Evolutionary conservation across 1,284 basidiomycete species (phyloP).

Genomic region (Coniferiporia sulphurascens): DNA sequence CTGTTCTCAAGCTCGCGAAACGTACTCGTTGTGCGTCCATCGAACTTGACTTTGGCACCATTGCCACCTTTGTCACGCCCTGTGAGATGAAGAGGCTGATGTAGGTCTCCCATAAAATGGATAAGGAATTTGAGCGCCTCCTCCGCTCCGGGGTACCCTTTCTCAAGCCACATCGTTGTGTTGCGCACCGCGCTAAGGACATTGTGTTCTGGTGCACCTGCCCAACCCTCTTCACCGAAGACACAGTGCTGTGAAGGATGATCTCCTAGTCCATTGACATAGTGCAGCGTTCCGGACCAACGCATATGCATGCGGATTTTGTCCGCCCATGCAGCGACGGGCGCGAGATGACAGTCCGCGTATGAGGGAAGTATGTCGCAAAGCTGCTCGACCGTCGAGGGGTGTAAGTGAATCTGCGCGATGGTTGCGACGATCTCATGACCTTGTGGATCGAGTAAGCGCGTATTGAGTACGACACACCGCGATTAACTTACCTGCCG

Average conservation of each 20-base stretch:
- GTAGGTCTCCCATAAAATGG: constrained; percentile 89
- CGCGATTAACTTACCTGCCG: neutral
- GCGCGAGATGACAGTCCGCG: constrained; percentile 67
- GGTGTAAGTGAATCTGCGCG: constrained; percentile 86
- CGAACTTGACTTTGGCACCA: constrained; percentile 64
- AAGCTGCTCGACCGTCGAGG: constrained; percentile 62
- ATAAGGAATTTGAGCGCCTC: constrained; percentile 86
- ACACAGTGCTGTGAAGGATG: constrained; percentile 70
- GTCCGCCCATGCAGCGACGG: constrained; percentile 88
- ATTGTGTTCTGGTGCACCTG: constrained; percentile 58
- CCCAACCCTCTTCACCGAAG: constrained; percentile 84
- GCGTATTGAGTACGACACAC: neutral
- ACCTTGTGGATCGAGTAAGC: constrained; percentile 37
- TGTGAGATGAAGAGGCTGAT: constrained; percentile 87
- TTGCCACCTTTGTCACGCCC: constrained; percentile 86
- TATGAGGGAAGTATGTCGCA: constrained; percentile 64
- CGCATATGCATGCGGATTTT: constrained; percentile 48
- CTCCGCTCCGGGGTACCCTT: constrained; percentile 35
- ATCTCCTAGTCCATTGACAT: constrained; percentile 71
- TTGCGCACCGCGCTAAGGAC: constrained; percentile 75
- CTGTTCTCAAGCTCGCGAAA: neutral
- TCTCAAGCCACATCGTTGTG: constrained; percentile 27
- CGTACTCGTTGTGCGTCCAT: constrained; percentile 59
- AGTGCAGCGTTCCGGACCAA: constrained; percentile 71
- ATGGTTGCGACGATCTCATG: constrained; percentile 93